A percentile compares a stretch with the other conserved stretches of the same genome.
Evolutionary conservation across 495 filamentous ascomycete genomes (phyloP).

Genomic region (Pseudomonodictys pantanalensis): DNA sequence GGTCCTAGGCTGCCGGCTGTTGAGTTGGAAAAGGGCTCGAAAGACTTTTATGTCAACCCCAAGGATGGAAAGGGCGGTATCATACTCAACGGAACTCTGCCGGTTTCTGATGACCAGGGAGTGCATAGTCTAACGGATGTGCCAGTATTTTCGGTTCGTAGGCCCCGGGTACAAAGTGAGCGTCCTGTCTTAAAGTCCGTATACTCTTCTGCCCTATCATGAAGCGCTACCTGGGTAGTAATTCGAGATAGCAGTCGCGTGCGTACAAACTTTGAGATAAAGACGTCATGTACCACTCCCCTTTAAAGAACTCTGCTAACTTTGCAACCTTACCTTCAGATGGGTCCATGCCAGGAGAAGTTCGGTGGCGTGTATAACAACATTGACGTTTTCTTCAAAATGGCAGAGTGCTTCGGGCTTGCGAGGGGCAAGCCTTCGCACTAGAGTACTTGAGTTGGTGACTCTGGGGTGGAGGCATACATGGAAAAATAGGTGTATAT

Average conservation of each 20-base stretch:
- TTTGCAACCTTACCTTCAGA: no score
- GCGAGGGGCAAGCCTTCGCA: slow-evolving; percentile 14
- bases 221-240: no score
- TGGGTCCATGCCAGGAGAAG: slow-evolving; percentile 67
- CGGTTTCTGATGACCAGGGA: slow-evolving; percentile 54
- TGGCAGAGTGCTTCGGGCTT: slow-evolving; percentile 65
- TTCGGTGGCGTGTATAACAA: slow-evolving; percentile 68
- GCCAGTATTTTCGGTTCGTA: slow-evolving; percentile 67
- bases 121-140: slow-evolving; percentile 76
- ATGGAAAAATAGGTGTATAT: no score
- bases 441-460: no score
- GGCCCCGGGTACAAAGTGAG: no score
- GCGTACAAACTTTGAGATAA: no score
- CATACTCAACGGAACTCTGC: slow-evolving; percentile 66
- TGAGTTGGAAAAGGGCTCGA: slow-evolving; percentile 38
- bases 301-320: no score
- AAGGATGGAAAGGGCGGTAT: slow-evolving; percentile 62
- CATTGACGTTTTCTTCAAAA: slow-evolving; percentile 70
- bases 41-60: slow-evolving; percentile 58
- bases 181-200: no score
- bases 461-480: no score
- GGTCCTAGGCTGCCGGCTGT: slow-evolving; percentile 57
- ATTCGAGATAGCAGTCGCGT: no score
- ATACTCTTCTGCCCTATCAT: no score
- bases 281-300: no score